Base-by-base conservation (phyloP, 192 early-diverging fungal genomes). In the Backusella sp. region DNA sequence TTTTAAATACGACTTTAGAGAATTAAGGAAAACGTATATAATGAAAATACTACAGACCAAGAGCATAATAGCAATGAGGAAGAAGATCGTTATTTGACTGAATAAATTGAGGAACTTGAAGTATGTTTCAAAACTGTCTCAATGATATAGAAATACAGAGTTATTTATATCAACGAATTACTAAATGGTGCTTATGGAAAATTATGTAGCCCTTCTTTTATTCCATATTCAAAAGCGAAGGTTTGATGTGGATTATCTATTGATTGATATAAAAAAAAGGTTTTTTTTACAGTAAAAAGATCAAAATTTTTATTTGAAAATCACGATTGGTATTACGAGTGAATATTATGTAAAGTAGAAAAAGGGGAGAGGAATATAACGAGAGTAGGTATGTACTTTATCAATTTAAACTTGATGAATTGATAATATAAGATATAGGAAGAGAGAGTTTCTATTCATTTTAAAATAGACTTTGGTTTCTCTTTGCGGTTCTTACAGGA, bases 381-480 rank as follows among this genome's bases (percentile, higher is more conserved):
- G 21, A 59, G 56, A 59, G 11, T 59, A 62, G 56, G 26, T 62
- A 62, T 62, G 12, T 62, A 28, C 56, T 62, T 28, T 62, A 28
- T 62, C 56, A 23, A 62, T 62, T 62, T 4, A 12, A 39, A 39
- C 46, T 28, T 30, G 6, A 28, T 12, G 9, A 62, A 62, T 62
- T 62, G 56, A 62, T 28, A 62, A 62, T 14, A 28, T 26, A 28
- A 28, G 56, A 62, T 49, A 49, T 49, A 62, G 11, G 56, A 28
- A 28, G 56, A 28, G 56, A 62, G 4, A 0, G 23, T 62, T 28
- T 28, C 3, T 12, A 62, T 28, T 62, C 56, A 62, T 62, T 62
- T 62, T 62, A 62, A 62, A 62, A 62, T 23, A 62, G 26, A 62
- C 56, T 62, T 26, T 62, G 56, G 3, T 62, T 62, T 62, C 56